Conservation (phyloP, 805 yeast species). For the Ogataea pignaliae region DNA sequence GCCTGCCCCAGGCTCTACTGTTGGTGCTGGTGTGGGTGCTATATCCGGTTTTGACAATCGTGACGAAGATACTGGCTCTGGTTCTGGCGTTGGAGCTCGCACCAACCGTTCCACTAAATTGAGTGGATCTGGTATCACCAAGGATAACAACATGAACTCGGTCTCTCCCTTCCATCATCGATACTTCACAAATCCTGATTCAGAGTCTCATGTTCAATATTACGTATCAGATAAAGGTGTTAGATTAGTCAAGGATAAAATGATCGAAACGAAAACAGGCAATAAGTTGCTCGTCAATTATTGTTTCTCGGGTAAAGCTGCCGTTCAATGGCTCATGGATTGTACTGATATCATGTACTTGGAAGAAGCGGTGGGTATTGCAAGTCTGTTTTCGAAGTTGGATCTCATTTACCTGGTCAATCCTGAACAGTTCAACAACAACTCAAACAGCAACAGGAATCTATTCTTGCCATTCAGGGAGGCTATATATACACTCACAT, state of each 20-base stretch:
- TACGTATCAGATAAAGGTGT: conserved; percentile 65
- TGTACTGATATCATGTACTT: conserved; percentile 67
- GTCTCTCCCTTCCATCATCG: conserved; percentile 67
- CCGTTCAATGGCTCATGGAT: conserved; percentile 85
- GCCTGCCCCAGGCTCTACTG: background rate
- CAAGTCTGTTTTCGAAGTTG: conserved; percentile 43
- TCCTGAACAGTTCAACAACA: conserved; percentile 19
- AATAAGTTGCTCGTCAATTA: conserved; percentile 34
- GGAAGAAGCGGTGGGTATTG: conserved; percentile 50
- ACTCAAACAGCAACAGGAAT: background rate
- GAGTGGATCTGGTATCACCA: background rate
- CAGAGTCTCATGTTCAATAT: conserved; percentile 77
- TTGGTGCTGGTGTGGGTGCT: too few relatives aligned
- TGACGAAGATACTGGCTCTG: too few relatives aligned
- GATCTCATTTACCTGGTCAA: conserved; percentile 40
- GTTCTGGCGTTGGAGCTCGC: too few relatives aligned
- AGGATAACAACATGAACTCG: too few relatives aligned
- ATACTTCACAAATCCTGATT: conserved; percentile 84
- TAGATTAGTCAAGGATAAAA: conserved; percentile 45
- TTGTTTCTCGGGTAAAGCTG: conserved; percentile 69
- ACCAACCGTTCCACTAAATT: background rate
- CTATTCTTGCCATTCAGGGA: conserved; percentile 12
- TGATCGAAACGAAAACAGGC: conserved; percentile 8
- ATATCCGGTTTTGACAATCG: too few relatives aligned
- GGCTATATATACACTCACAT: conserved; percentile 21